Conservation (phyloP, 176 grass and related monocot genomes). For the Zoysia japonica region DNA sequence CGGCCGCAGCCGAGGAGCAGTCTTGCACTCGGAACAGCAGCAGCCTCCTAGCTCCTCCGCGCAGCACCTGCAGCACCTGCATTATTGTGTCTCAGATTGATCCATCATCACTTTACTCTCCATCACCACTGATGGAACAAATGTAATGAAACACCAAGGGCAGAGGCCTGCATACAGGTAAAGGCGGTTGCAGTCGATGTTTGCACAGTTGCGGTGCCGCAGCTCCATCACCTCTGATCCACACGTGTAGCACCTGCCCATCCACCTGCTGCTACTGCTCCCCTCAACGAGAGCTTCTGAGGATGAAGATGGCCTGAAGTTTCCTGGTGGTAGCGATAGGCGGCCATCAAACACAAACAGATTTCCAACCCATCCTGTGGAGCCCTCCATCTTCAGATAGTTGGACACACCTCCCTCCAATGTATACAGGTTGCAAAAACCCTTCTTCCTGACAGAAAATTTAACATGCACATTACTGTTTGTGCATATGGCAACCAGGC, state of each 20-base stretch:
- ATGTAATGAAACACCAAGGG: not conserved
- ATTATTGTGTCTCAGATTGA: not conserved
- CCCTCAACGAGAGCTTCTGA: not conserved
- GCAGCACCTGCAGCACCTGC: constrained; percentile 74
- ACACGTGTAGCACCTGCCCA: constrained; percentile 75
- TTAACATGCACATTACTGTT: not conserved
- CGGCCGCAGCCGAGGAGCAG: constrained; percentile 68
- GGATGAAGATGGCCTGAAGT: constrained; percentile 25
- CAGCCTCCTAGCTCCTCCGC: constrained; percentile 70
- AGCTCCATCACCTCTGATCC: constrained; percentile 64
- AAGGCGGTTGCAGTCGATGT: constrained; percentile 89
- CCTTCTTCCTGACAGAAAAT: constrained; percentile 58
- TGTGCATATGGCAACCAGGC: not conserved
- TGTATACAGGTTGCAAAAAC: constrained; percentile 79
- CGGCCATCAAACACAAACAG: constrained; percentile 87
- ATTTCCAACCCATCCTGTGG: constrained; percentile 76
- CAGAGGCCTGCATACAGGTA: constrained; percentile 50
- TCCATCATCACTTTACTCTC: not conserved
- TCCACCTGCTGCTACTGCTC: constrained; percentile 1
- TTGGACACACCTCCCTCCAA: constrained; percentile 86
- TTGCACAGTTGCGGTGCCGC: constrained; percentile 86
- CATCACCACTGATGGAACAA: not conserved
- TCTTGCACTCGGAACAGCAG: constrained; percentile 62
- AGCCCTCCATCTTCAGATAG: constrained; percentile 79
- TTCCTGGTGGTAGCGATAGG: constrained; percentile 74